Evolutionary conservation across 306 rosid species (phyloP).

Genomic region (Gleditsia sinensis): DNA sequence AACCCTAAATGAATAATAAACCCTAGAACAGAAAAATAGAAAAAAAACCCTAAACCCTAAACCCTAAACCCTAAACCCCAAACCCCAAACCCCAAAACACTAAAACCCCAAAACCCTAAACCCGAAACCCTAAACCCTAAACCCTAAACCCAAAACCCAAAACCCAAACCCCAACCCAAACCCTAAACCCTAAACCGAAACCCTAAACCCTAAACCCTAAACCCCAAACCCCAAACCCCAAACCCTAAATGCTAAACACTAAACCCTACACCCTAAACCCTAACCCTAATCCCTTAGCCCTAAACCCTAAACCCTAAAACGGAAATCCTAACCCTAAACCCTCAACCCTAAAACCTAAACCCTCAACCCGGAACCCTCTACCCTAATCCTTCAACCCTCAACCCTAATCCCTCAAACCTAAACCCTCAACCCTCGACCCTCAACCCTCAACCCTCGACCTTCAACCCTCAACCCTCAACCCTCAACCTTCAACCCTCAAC

Average conservation of each 20-base stretch:
- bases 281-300: background rate
- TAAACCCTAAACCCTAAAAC: background rate
- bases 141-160: background rate
- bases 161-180: background rate
- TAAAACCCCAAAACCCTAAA: too few relatives aligned
- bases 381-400: background rate
- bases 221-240: background rate
- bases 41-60: too few relatives aligned
- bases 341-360: background rate
- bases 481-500: background rate
- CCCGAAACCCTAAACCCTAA: background rate
- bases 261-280: too few relatives aligned
- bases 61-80: slow-evolving; percentile 26
- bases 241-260: too few relatives aligned
- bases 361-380: background rate
- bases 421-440: background rate
- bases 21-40: too few relatives aligned
- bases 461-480: background rate
- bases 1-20: slow-evolving; percentile 5
- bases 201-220: background rate
- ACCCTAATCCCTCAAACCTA: background rate
- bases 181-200: background rate
- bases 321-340: background rate
- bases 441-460: background rate
- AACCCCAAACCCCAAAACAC: slow-evolving; percentile 27